Evolutionary conservation across 1,139 yeast species (phyloP).

Genomic region (Protomyces lactucae-debilis): DNA sequence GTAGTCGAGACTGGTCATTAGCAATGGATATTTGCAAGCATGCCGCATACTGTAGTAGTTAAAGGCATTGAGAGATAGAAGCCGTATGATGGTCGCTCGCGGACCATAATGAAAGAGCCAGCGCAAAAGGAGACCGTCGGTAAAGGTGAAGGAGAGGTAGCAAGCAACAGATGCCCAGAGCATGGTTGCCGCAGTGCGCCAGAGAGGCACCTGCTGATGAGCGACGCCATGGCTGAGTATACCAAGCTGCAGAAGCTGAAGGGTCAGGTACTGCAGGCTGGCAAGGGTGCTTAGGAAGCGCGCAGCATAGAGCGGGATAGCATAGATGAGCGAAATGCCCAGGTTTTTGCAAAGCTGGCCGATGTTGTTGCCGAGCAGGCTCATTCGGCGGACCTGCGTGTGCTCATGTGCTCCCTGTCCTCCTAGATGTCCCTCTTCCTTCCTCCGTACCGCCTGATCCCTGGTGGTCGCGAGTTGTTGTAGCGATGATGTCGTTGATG

Average conservation of each 20-base stretch:
- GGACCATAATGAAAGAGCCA: constrained; percentile 85
- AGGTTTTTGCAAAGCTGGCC: constrained; percentile 23
- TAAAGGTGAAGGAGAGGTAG: constrained; percentile 72
- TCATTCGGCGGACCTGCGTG: background rate
- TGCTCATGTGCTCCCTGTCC: no score
- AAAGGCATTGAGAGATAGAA: constrained; percentile 73
- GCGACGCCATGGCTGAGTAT: background rate
- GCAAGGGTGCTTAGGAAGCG: constrained; percentile 15
- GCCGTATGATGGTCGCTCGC: constrained; percentile 79
- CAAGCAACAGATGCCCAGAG: constrained; percentile 69
- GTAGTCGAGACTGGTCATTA: background rate
- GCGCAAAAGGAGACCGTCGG: constrained; percentile 85
- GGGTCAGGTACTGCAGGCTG: constrained; percentile 4
- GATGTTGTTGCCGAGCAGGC: constrained; percentile 18
- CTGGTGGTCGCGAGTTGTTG: no score
- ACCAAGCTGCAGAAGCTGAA: background rate
- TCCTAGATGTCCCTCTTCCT: no score
- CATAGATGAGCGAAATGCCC: constrained; percentile 19
- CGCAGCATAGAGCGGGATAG: constrained; percentile 18
- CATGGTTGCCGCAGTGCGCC: constrained; percentile 37
- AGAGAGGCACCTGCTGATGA: background rate
- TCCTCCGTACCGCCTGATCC: no score
- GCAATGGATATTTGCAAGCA: no score
- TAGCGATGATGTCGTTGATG: no score
- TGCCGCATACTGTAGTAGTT: constrained; percentile 42